phyloP scores from a whole-genome alignment of 148 eudicot species.

The Cornus kousa region DNA sequence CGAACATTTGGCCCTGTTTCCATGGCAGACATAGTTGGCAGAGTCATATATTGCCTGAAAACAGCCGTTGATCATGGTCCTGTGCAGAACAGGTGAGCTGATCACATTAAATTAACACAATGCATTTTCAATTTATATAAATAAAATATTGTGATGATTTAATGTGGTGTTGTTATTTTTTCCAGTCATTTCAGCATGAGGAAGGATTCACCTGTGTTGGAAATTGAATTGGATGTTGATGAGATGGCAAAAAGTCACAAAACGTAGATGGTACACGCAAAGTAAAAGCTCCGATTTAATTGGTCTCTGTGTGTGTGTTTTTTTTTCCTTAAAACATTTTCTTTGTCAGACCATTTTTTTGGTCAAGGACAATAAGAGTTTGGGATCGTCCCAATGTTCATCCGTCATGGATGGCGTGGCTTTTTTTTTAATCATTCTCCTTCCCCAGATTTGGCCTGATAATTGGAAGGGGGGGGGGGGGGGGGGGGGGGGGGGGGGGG shows the following conservation, averaged over 20 bases:
- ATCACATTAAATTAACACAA: neutral
- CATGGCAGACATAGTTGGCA: constrained; percentile 70
- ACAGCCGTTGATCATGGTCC: constrained; percentile 93
- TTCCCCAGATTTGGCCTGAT: neutral
- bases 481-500: too few species aligned
- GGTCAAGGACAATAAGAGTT: constrained; percentile 12
- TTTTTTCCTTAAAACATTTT: neutral
- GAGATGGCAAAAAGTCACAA: constrained; percentile 89
- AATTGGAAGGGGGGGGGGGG: too few species aligned
- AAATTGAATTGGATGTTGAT: constrained; percentile 87
- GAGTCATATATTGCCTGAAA: constrained; percentile 81
- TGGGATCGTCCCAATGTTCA: neutral
- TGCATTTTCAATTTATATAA: neutral
- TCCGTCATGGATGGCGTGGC: neutral
- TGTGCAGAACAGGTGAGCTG: constrained; percentile 72
- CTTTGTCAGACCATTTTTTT: neutral
- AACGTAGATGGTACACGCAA: constrained; percentile 20
- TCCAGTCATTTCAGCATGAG: constrained; percentile 39
- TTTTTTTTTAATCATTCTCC: neutral
- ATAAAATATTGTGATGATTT: neutral
- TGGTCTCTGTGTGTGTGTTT: constrained; percentile 13
- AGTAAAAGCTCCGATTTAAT: neutral
- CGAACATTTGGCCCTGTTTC: constrained; percentile 76
- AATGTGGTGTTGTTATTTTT: neutral
- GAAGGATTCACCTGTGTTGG: constrained; percentile 66